Evolutionary conservation across 257 asterid genomes (phyloP).

Genomic region (Marsdenia floribunda): DNA sequence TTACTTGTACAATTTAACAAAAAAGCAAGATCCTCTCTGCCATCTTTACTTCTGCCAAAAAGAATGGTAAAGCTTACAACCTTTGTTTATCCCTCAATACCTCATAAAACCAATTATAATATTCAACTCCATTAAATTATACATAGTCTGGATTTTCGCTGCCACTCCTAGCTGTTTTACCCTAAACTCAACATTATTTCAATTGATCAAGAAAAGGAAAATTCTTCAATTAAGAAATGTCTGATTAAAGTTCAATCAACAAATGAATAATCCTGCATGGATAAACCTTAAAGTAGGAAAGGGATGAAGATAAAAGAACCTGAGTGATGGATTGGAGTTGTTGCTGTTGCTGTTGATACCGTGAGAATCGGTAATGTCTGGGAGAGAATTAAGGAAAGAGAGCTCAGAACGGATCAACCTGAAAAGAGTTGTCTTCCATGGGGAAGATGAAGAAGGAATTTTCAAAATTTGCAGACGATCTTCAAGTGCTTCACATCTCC

Average conservation of each 20-base stretch:
- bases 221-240: neutral
- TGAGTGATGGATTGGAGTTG: slow-evolving; percentile 29
- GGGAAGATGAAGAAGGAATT: slow-evolving; percentile 23
- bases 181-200: neutral
- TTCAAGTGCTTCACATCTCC: slow-evolving; percentile 53
- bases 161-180: neutral
- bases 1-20: neutral
- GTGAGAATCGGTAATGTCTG: neutral
- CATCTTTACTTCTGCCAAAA: neutral
- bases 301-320: slow-evolving; percentile 21
- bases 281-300: neutral
- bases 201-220: neutral
- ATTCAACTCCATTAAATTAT: neutral
- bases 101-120: neutral
- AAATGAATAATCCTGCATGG: neutral
- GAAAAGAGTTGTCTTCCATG: slow-evolving; percentile 48
- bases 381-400: slow-evolving; percentile 54
- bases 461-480: slow-evolving; percentile 30
- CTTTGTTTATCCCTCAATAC: neutral
- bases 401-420: slow-evolving; percentile 74
- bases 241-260: neutral
- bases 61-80: neutral
- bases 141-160: neutral
- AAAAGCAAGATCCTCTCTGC: neutral
- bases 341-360: neutral